Base-by-base conservation (phyloP, 2,329 filamentous ascomycete genomes). In the Calonectria leucothoes region DNA sequence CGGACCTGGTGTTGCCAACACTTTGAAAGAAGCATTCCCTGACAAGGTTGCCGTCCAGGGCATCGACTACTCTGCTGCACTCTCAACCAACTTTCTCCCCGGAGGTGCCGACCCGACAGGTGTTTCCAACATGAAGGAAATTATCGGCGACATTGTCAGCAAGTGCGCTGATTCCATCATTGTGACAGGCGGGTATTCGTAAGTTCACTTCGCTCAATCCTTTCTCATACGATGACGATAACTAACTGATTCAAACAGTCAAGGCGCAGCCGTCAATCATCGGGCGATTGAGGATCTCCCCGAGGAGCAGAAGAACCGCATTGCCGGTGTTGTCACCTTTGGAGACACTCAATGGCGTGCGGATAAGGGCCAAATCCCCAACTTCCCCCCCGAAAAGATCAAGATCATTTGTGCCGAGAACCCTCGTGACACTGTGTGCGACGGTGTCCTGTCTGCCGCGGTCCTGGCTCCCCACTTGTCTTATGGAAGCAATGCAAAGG, bases 331-430 rank as follows among this genome's bases (percentile, higher is more conserved):
- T 11, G 48, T 66, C 35, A 66, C 48, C 23, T 66, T 66, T 55
- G 64, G 64, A 37, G 64, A 66, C n/a, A 66, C 64, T 4, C 64
- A 66, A 31, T 52, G n/a, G 17, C 33, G 45, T 8, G 64, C 64
- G 2, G 64, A 66, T 10, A 35, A 66, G n/a, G 64, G 48, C 10
- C 64, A 66, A 25, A 66, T 66, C 5, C 45, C 64, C 25, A 66
- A 66, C 64, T 66, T 66, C 64, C 48, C 64, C 15, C 27, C 33
- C 15, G 64, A 66, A 7, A 66, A 66, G 23, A 4, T 39, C 15
- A 52, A 66, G 45, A 66, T 66, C 7, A 66, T 66, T n/a, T 66
- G 64, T 31, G 64, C 64, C 3, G 64, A 49, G 33, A 66, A 66
- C n/a, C 64, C 64, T 31, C 64, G 64, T 12, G 64, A 66, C 17